Percentiles rank a stretch among this genome's conserved stretches.
phyloP scores from a whole-genome alignment of 345 rosid genomes.

The Zanthoxylum bungeanum region DNA sequence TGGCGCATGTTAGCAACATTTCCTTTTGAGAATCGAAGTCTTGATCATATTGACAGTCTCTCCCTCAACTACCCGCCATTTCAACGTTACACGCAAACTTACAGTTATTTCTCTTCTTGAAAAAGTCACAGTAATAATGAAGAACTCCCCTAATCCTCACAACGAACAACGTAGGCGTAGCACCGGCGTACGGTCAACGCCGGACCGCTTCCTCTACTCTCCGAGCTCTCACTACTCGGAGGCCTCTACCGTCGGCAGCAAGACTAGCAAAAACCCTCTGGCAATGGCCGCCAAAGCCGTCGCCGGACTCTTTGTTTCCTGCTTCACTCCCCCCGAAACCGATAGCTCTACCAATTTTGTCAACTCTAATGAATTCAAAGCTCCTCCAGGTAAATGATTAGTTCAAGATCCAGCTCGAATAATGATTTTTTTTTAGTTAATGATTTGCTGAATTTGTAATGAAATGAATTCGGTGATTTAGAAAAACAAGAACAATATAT shows the following conservation, averaged over 20 bases:
- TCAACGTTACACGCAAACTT: no score
- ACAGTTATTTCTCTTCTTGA: no score
- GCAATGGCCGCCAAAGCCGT: constrained; percentile 42
- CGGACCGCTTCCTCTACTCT: constrained; percentile 31
- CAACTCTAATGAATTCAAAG: constrained; percentile 34
- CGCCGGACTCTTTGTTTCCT: constrained; percentile 52
- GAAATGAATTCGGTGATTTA: not conserved
- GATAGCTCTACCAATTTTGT: constrained; percentile 24
- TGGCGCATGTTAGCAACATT: constrained; percentile 12
- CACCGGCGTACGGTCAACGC: constrained; percentile 39
- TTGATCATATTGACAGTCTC: not conserved
- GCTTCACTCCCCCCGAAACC: constrained; percentile 74
- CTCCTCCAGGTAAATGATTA: constrained; percentile 33
- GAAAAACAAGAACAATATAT: no score
- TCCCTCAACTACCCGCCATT: constrained; percentile 24
- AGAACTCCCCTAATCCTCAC: constrained; percentile 21
- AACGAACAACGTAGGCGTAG: constrained; percentile 34
- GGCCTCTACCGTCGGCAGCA: constrained; percentile 36
- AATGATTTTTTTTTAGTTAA: no score
- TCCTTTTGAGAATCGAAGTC: no score
- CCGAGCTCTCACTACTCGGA: constrained; percentile 36
- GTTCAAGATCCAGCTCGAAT: not conserved
- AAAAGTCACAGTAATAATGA: no score
- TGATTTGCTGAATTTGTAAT: no score
- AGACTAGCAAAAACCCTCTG: constrained; percentile 28